phyloP scores from a whole-genome alignment of 257 asterid genomes.

The Gentiana dahurica region DNA sequence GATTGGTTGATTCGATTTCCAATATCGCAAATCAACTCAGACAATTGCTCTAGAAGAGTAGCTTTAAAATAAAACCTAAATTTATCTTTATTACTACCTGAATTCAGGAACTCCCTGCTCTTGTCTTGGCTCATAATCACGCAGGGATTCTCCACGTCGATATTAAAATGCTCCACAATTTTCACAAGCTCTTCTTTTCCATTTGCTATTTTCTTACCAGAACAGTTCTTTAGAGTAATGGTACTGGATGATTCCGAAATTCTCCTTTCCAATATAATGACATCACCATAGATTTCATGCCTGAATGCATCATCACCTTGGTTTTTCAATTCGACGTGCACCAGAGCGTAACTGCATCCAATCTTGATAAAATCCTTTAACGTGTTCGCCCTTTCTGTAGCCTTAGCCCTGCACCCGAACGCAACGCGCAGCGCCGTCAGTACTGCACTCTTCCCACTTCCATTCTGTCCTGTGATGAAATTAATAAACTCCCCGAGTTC shows the following conservation, averaged over 20 bases:
- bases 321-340: too few species aligned
- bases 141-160: conserved; percentile 98
- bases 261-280: too few species aligned
- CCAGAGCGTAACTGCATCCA: conserved; percentile 22
- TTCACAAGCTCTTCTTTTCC: conserved; percentile 78
- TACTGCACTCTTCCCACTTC: conserved; percentile 79
- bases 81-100: conserved; percentile 57
- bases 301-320: too few species aligned
- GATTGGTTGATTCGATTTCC: conserved; percentile 47
- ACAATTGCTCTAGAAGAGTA: conserved; percentile 87
- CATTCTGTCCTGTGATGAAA: too few species aligned
- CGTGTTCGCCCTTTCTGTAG: conserved; percentile 77
- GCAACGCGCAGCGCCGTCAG: conserved; percentile 87
- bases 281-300: too few species aligned
- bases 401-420: conserved; percentile 90
- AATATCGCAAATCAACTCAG: conserved; percentile 63
- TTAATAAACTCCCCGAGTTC: too few species aligned
- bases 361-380: conserved; percentile 10
- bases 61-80: conserved; percentile 96
- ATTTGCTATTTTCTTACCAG: conserved; percentile 25
- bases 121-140: conserved; percentile 95
- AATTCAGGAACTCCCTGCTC: conserved; percentile 86
- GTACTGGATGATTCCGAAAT: too few species aligned
- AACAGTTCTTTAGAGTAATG: too few species aligned
- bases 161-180: conserved; percentile 78